Evolutionary conservation across 768 basidiomycete species (phyloP), one percentile per base, ranked within the genome.

Genomic region (Boletus speciosus): DNA sequence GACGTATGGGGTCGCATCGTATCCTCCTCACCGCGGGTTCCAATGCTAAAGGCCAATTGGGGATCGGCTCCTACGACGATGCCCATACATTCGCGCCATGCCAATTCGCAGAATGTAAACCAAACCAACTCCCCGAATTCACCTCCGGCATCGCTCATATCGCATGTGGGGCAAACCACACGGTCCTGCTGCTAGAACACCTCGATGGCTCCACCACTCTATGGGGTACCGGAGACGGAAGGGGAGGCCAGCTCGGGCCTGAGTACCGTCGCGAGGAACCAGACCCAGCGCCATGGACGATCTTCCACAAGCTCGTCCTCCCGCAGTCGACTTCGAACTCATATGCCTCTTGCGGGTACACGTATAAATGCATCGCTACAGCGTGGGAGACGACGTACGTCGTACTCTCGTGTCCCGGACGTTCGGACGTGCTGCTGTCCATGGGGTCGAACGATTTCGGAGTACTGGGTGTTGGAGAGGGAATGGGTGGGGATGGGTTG

Each of bases 361-460:
- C 68, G 16, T 71, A 76, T 40, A 78, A 75, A 31, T 61, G 73
- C 25, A 73, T 93, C 15, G 82, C 82, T 14, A 81, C 86, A 0
- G 77, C 84, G 41, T 97, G 94, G 93, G 88, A 96, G 69, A 91
- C 92, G 7, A 84, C 84, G 48, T 92, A 87, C 61, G 70, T 91
- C 42, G 85, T 84, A 3, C 71, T 92, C 14, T 77, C 80, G 11
- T 64, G 61, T 47, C 59, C 66, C 15, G 74, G 66, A 6, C 63
- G 64, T 25, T 64, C 69, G 44, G 88, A 86, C 59, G 64, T 81
- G 4, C 58, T 95, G 29, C 62, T 96, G 23, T 83, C 93, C 2
- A 85, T 94, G 78, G 95, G 95, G 1, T 79, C 84, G 2, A 79
- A 95, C 70, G 93, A 93, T 65, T 93, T 85, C 62, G 93, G 91